Evolutionary conservation across 83 land plant genomes (phyloP).

Genomic region (Picea abies): DNA sequence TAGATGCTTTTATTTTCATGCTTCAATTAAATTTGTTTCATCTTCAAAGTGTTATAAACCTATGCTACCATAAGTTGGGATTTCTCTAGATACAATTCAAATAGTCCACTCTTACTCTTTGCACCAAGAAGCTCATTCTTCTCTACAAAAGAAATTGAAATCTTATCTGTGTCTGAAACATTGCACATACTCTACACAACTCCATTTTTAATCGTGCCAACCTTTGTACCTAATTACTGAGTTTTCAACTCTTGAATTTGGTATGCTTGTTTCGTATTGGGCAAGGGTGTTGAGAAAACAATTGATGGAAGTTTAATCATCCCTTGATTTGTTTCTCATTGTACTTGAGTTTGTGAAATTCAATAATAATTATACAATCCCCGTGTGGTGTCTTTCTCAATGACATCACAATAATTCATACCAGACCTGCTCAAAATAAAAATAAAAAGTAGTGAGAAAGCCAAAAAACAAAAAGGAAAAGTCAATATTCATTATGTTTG

Average conservation of each 20-base stretch:
- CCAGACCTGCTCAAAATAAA: slow-evolving; percentile 67
- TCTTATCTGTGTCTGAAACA: not conserved
- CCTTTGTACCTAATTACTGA: not conserved
- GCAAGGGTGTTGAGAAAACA: not conserved
- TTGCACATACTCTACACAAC: not conserved
- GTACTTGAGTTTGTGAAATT: not conserved
- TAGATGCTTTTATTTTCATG: not conserved
- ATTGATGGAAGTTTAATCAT: not conserved
- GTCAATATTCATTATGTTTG: not conserved
- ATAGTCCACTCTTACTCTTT: not conserved
- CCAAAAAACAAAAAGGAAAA: not conserved
- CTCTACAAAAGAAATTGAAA: not conserved
- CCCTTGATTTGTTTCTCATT: not conserved
- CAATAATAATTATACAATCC: slow-evolving; percentile 35
- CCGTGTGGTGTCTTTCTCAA: slow-evolving; percentile 70
- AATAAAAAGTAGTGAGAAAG: not conserved
- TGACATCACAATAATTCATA: slow-evolving; percentile 72
- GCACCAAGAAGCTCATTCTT: not conserved
- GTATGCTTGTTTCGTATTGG: not conserved
- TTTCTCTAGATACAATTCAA: not conserved
- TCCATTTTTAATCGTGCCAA: not conserved
- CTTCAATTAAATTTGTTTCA: not conserved
- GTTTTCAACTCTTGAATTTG: not conserved
- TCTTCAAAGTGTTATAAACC: not conserved
- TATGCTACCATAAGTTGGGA: not conserved